Evolutionary conservation across 331 rosid species (phyloP), one percentile per base, ranked within the genome.

Genomic region (Quercus tomentella): DNA sequence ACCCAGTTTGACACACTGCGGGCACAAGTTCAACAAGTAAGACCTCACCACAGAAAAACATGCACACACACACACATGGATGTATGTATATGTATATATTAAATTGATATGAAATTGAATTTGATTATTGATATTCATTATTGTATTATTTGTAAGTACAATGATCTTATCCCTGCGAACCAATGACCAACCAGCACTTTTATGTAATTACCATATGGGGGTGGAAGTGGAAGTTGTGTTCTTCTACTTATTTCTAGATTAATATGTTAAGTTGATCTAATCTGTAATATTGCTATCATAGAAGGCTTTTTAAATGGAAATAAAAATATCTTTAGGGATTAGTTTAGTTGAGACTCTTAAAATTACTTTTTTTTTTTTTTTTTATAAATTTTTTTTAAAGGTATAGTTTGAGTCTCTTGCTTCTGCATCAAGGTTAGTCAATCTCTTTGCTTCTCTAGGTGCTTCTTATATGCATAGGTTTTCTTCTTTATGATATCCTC

Each of bases 21-120:
- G 67, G 87, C 70, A 20, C 97, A 95, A 81, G 97, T 89, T 83
- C 99, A 95, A 80, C 99, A 95, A 89, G 97, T 90, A 89, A 77
- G 91, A 71, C 75, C 16, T 51, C 52, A 20, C 87, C 70, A 68
- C 70, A 23, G 30, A 57, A n/a, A 57, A 22, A 9, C 6, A 60
- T 6, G 14, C 20, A 65, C 9, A 26, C n/a, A 25, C n/a, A 25
- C 2, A 63, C 8, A 30, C 18, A 30, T 7, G 10, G 17, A 28
- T 18, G 31, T 2, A 30, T 17, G 8, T 6, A 28, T 62, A 26
- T 70, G 33, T 30, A 20, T 68, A 21, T 37, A 52, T 55, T 68
- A 21, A 11, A 49, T 49, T 49, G 54, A 49, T 49, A 49, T 49
- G 54, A 54, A 35, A 52, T 55, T 1, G 4, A 62, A 67, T 14